Conservation (phyloP, 2,329 filamentous ascomycete genomes). For the Cladophialophora exuberans region DNA sequence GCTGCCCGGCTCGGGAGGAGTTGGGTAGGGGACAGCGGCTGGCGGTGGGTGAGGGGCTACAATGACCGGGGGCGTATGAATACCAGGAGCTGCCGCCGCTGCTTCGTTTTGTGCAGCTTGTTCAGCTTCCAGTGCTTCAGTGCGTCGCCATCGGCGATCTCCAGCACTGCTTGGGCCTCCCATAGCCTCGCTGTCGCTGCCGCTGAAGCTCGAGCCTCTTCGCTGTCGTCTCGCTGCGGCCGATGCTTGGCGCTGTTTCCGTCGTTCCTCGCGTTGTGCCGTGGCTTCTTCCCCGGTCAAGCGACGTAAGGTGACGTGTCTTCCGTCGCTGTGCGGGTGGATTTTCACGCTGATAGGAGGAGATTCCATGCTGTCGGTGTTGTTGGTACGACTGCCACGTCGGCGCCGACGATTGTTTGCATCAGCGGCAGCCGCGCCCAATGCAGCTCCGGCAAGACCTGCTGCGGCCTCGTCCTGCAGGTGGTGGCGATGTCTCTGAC, state of each 20-base stretch:
- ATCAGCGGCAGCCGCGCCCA: constrained; percentile 37
- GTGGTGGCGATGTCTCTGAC: constrained; percentile 34
- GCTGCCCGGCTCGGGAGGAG: constrained; percentile 28
- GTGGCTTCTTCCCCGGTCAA: constrained; percentile 66
- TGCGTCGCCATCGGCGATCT: constrained; percentile 51
- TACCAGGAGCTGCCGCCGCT: constrained; percentile 33
- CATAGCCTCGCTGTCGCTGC: constrained; percentile 45
- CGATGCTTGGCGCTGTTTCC: constrained; percentile 47
- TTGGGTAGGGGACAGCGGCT: constrained; percentile 20
- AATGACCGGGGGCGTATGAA: constrained; percentile 15
- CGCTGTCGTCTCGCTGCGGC: constrained; percentile 35
- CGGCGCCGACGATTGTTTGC: constrained; percentile 39
- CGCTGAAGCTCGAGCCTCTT: constrained; percentile 46
- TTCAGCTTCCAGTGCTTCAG: constrained; percentile 52
- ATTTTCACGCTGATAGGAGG: constrained; percentile 68
- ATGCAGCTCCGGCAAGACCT: constrained; percentile 38
- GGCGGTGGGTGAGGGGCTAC: constrained; percentile 30
- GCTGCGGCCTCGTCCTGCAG: constrained; percentile 37
- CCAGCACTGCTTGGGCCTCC: constrained; percentile 36
- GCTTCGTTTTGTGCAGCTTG: constrained; percentile 49
- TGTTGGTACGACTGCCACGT: constrained; percentile 32
- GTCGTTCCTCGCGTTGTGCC: constrained; percentile 59
- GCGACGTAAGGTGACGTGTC: constrained; percentile 64
- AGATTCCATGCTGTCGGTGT: constrained; percentile 53
- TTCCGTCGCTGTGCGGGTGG: constrained; percentile 66